Evolutionary conservation across 2,329 filamentous ascomycete genomes (phyloP).

Genomic region (Aquanectria penicillioides): DNA sequence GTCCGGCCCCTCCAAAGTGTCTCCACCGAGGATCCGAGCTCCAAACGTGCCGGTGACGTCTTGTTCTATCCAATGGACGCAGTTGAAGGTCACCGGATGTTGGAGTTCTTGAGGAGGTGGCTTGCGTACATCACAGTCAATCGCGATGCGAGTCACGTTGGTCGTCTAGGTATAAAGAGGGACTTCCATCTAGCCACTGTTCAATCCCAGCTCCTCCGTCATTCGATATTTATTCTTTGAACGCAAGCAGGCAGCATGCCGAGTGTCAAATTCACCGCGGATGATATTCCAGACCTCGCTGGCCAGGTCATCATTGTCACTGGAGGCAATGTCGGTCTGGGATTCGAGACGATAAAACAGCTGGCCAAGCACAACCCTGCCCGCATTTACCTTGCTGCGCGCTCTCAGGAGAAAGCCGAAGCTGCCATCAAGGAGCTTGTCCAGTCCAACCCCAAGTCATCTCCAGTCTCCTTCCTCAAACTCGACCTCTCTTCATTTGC

Average conservation of each 20-base stretch:
- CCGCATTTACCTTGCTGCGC: slow-evolving; percentile 10
- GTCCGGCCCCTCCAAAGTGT: no score
- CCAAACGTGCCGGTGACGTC: no score
- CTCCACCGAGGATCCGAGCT: no score
- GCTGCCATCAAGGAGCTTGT: slow-evolving; percentile 1
- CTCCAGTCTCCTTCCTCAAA: background rate
- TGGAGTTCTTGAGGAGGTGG: no score
- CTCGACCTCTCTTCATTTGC: slow-evolving; percentile 17
- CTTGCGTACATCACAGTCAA: no score
- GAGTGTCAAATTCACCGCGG: background rate
- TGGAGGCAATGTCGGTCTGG: slow-evolving; percentile 20
- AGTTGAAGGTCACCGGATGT: no score
- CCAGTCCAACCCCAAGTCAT: background rate
- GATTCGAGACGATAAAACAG: slow-evolving; percentile 13
- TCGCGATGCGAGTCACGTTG: no score
- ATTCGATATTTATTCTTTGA: no score
- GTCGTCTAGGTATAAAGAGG: no score
- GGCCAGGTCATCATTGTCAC: slow-evolving; percentile 19
- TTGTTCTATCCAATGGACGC: no score
- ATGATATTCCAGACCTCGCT: slow-evolving; percentile 18
- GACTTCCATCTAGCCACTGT: background rate
- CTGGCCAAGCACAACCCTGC: slow-evolving; percentile 2
- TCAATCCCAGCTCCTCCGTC: background rate
- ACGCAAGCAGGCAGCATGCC: background rate
- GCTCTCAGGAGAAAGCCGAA: slow-evolving; percentile 8